A percentile compares a stretch with the other conserved stretches of the same genome.
These are phyloP conservation scores for Trichothecium roseum DNA, from an alignment of 2,329 filamentous ascomycete genomes.

Conservation along the genomic window DNA sequence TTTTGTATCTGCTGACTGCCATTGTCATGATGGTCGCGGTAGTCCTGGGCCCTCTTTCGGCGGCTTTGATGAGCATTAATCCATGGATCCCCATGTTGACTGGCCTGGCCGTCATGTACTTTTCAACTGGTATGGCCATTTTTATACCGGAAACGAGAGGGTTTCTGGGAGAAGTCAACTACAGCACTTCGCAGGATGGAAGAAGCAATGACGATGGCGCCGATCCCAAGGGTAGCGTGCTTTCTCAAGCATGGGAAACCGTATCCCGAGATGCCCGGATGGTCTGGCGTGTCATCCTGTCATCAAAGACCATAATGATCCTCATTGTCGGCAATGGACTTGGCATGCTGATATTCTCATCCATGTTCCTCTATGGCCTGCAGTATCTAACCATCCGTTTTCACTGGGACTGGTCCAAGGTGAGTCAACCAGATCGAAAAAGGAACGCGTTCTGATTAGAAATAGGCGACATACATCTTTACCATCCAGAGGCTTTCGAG, in stretches of 20 bases:
- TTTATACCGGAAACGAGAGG: slow-evolving; percentile 29
- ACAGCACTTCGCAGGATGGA: slow-evolving; percentile 6
- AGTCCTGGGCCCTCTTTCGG: slow-evolving; percentile 27
- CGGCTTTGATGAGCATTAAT: slow-evolving; percentile 24
- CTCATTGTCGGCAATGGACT: slow-evolving; percentile 20
- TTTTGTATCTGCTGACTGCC: slow-evolving; percentile 26
- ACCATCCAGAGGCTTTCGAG: slow-evolving; percentile 26
- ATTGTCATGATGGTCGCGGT: slow-evolving; percentile 25
- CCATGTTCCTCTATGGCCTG: slow-evolving; percentile 24
- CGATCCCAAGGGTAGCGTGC: background rate
- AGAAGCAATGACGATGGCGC: slow-evolving; percentile 4
- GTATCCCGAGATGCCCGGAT: slow-evolving; percentile 17
- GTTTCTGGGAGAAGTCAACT: slow-evolving; percentile 17
- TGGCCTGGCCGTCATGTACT: slow-evolving; percentile 17
- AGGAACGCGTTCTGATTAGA: slow-evolving; percentile 1
- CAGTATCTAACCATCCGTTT: slow-evolving; percentile 45
- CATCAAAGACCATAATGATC: slow-evolving; percentile 24
- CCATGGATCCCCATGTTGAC: slow-evolving; percentile 29
- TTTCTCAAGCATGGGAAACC: background rate
- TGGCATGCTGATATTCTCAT: no score
- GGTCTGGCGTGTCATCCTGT: slow-evolving; percentile 27
- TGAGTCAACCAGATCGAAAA: slow-evolving; percentile 9
- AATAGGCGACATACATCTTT: slow-evolving; percentile 28
- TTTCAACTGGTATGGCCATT: slow-evolving; percentile 17
- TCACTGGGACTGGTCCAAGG: slow-evolving; percentile 33